Evolutionary conservation across 2,329 filamentous ascomycete species (phyloP).

Genomic region (Fusarium neocosmosporiellum): DNA sequence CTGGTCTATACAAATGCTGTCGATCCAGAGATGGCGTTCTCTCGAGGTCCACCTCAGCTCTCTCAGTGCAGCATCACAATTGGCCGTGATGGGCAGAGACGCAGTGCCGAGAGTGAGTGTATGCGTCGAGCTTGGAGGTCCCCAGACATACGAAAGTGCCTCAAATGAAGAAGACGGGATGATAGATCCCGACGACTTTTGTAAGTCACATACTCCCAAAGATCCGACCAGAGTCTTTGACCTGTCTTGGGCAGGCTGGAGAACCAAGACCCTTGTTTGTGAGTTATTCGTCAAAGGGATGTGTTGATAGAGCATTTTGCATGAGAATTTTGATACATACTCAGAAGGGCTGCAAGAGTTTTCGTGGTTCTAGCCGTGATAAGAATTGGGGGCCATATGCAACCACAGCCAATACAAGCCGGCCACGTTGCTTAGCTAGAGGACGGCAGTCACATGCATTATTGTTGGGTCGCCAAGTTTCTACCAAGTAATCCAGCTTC

Average conservation of each 20-base stretch:
- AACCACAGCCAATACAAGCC: background rate
- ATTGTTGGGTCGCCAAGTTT: background rate
- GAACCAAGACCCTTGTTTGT: background rate
- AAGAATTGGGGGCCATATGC: background rate
- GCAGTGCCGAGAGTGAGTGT: background rate
- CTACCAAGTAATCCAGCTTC: background rate
- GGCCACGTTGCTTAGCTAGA: background rate
- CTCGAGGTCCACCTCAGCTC: background rate
- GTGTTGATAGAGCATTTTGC: background rate
- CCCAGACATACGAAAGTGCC: background rate
- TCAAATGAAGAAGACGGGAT: background rate
- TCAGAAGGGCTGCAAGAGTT: background rate
- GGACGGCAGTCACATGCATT: background rate
- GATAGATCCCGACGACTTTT: background rate
- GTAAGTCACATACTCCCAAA: background rate
- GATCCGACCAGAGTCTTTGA: background rate
- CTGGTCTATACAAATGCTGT: background rate
- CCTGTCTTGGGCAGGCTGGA: background rate
- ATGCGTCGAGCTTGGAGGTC: background rate
- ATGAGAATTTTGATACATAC: background rate
- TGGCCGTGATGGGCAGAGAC: background rate
- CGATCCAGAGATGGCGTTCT: background rate
- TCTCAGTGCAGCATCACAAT: background rate
- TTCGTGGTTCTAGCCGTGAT: background rate
- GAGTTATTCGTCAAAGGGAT: background rate